Evolutionary conservation across 2,329 filamentous ascomycete species (phyloP), one percentile per base, ranked within the genome.

Genomic region (Fusarium xylarioides): DNA sequence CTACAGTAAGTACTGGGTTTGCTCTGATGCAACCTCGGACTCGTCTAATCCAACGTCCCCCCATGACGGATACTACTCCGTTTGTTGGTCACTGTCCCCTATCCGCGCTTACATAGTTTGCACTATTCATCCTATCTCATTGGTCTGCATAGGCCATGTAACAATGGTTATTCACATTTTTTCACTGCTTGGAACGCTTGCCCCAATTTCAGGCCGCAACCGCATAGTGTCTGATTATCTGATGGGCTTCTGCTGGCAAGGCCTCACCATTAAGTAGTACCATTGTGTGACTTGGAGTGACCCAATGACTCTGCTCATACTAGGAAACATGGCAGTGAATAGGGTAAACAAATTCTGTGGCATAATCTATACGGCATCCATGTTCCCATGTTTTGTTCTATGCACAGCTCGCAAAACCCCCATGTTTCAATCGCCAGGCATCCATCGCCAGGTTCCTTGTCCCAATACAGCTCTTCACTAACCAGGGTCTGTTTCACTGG

Each of bases 401-500:
- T 40, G 23, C 54, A 47, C 40, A 55, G 26, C 35, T 43, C 53
- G 53, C 37, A 44, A 43, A 44, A 19, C 21, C 53, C 37, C 35
- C 26, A 15, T 55, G 52, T 34, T 35, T 35, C n/a, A 47, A 57
- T 26, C 14, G 14, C 30, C 30, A 47, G 38, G 40, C 40, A 47
- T 34, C 30, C 40, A 57, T 47, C 19, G 7, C 38, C 26, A 28
- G 38, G 28, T 34, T 35, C n/a, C 14, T 35, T n/a, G 14, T 32
- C 30, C 40, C 10, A 26, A 47, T 28, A 21, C 23, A 21, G 54
- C 40, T 47, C 16, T 47, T 47, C 40, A 57, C 40, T 11, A n/a
- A 23, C 54, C 40, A 35, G 66, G 66, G 66, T 11, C 11, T 35
- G 61, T 70, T 70, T 61, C 68, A 70, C 19, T 11, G n/a, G 26